A percentile compares a stretch with the other conserved stretches of the same genome.
These are phyloP conservation scores for Pyrenochaeta sp. DNA, from an alignment of 2,329 filamentous ascomycete genomes.

Conservation along the genomic window DNA sequence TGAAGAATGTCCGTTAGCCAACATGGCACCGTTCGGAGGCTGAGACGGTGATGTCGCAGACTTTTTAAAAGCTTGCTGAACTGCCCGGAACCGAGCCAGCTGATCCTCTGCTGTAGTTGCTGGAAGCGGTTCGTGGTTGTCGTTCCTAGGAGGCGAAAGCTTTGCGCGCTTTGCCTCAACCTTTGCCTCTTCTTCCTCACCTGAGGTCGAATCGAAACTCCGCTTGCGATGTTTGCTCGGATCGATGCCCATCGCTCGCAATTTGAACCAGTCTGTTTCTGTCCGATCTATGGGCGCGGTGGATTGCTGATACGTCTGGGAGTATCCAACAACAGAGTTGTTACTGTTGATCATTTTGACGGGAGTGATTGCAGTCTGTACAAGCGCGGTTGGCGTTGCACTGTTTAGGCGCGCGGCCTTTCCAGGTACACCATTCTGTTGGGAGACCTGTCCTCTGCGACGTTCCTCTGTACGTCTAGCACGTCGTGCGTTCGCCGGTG, in stretches of 20 bases:
- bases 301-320: slow-evolving; percentile 32
- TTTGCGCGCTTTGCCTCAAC: slow-evolving; percentile 35
- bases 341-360: slow-evolving; percentile 9
- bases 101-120: slow-evolving; percentile 29
- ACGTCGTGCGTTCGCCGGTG: slow-evolving; percentile 26
- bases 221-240: slow-evolving; percentile 43
- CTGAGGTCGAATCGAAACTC: slow-evolving; percentile 36
- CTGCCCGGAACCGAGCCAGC: slow-evolving; percentile 32
- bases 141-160: slow-evolving; percentile 21
- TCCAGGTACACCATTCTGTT: slow-evolving; percentile 3
- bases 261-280: slow-evolving; percentile 60
- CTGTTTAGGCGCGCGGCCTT: neutral
- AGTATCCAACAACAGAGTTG: slow-evolving; percentile 24
- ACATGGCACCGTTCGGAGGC: slow-evolving; percentile 9
- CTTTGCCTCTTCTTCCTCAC: slow-evolving; percentile 28
- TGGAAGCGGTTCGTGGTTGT: slow-evolving; percentile 3
- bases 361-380: slow-evolving; percentile 4
- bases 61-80: slow-evolving; percentile 22
- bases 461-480: slow-evolving; percentile 30
- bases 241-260: slow-evolving; percentile 60
- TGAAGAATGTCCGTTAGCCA: slow-evolving; percentile 20
- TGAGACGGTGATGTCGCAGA: slow-evolving; percentile 19
- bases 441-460: slow-evolving; percentile 2
- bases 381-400: neutral
- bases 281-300: slow-evolving; percentile 53